Percentiles rank a stretch among this genome's conserved stretches.
phyloP scores from a whole-genome alignment of 352 stramenopile genomes.

The Blastocystis hominis region DNA sequence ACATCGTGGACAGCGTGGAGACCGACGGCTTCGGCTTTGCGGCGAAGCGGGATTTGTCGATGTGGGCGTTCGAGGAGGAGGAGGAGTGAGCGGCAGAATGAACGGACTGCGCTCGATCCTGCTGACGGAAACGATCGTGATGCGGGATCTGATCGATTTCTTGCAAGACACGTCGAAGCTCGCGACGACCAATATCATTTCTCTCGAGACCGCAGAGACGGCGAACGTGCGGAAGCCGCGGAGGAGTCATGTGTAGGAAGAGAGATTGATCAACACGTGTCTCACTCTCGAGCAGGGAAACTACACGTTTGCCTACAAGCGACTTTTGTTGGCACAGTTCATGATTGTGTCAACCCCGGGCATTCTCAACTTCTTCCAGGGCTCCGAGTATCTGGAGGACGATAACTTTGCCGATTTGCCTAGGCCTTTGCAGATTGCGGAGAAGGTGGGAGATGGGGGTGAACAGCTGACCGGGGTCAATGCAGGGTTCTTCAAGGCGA shows the following conservation, averaged over 20 bases:
- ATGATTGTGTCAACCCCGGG: background rate
- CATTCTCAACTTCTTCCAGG: background rate
- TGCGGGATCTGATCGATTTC: background rate
- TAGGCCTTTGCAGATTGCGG: background rate
- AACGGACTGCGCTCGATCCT: background rate
- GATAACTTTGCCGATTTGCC: background rate
- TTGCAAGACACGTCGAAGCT: background rate
- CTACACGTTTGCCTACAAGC: background rate
- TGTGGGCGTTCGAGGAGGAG: background rate
- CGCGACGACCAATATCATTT: background rate
- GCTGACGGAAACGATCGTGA: background rate
- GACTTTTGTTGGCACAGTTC: background rate
- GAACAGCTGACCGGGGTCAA: background rate
- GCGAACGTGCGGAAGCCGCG: background rate
- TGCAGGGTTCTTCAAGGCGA: background rate
- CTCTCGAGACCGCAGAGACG: background rate
- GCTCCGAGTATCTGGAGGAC: background rate
- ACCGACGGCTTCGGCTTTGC: background rate
- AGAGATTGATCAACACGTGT: background rate
- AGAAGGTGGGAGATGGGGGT: background rate
- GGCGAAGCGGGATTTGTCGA: background rate
- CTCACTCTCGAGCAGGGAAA: background rate
- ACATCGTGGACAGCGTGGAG: background rate
- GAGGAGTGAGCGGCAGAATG: background rate
- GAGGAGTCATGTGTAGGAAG: background rate